phyloP scores from a whole-genome alignment of 495 filamentous ascomycete species.

The Aspergillus cristatus region DNA sequence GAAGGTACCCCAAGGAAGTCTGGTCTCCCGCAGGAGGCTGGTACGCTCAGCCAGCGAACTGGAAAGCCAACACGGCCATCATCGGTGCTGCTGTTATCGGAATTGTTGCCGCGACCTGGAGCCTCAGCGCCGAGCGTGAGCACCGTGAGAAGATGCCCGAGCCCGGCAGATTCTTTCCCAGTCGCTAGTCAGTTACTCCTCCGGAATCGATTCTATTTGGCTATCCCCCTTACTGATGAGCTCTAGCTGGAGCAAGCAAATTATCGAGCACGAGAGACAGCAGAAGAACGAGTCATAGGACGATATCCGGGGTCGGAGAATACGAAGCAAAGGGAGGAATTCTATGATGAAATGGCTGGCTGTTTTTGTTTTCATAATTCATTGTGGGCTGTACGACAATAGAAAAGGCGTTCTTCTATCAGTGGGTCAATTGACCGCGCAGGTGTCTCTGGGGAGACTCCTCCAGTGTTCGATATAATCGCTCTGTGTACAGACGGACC shows the following conservation, averaged over 20 bases:
- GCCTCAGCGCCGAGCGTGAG: constrained; percentile 76
- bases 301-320: constrained; percentile 2
- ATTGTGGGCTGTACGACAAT: constrained; percentile 36
- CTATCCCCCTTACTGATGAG: no score
- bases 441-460: constrained; percentile 37
- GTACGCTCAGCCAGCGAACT: constrained; percentile 91
- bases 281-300: constrained; percentile 47
- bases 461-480: constrained; percentile 36
- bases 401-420: constrained; percentile 32
- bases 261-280: constrained; percentile 73
- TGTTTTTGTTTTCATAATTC: constrained; percentile 28
- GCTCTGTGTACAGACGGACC: constrained; percentile 43
- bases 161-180: constrained; percentile 80
- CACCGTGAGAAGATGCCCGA: constrained; percentile 77
- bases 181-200: constrained; percentile 71
- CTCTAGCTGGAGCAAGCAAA: constrained; percentile 88
- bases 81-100: constrained; percentile 63
- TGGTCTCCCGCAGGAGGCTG: constrained; percentile 98
- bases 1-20: constrained; percentile 97
- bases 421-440: constrained; percentile 36
- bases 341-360: constrained; percentile 7
- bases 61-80: constrained; percentile 89
- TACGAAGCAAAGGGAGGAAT: constrained; percentile 11
- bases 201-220: background rate
- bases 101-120: constrained; percentile 65